Base-by-base conservation (phyloP, 345 rosid genomes). In the Hibiscus trionum region DNA sequence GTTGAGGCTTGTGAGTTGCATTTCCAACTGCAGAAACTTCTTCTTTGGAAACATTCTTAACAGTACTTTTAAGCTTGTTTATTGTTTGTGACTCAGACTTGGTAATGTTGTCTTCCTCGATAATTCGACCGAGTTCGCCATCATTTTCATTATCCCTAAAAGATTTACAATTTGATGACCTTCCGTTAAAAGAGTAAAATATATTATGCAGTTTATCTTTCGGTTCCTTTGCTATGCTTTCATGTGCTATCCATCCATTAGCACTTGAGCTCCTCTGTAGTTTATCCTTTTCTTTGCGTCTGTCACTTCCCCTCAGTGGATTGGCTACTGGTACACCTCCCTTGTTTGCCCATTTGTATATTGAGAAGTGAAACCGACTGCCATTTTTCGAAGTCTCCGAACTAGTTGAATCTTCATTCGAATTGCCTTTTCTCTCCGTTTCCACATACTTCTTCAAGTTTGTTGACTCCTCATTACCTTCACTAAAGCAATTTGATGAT, bases 261-360 rank as follows among this genome's bases (percentile, higher is more conserved):
- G 76, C 42, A 69, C 82, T 80, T 7, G 46, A 75, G 67, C 66
- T 71, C 65, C 80, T 81, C 64, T 81, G 81, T 11, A 79, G 52
- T 71, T 77, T 83, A 52, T 73, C 76, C 79, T 78, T 82, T 70
- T 80, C 86, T 71, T 77, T 83, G 49, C 29, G 75, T 68, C 82
- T 87, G 61, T 62, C 81, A 47, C 77, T 81, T 11, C 83, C 80
- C 76, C 84, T 80, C 11, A 78, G 75, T 68, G 89, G 79, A 82
- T 81, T 67, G 7, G 47, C 71, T 50, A 84, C 24, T 8, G 91
- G 95, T n/a, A 82, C 76, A 27, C 91, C 91, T 59, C 91, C 92
- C 66, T 88, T 84, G 80, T 87, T 83, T 59, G 91, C 96, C 98
- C 98, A 94, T 80, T 88, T 94, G 82, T 88, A 91, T 52, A 94